These are phyloP conservation scores for Sugiyamaella neomexicana DNA, from an alignment of 1,139 yeast genomes.

Conservation along the genomic window DNA sequence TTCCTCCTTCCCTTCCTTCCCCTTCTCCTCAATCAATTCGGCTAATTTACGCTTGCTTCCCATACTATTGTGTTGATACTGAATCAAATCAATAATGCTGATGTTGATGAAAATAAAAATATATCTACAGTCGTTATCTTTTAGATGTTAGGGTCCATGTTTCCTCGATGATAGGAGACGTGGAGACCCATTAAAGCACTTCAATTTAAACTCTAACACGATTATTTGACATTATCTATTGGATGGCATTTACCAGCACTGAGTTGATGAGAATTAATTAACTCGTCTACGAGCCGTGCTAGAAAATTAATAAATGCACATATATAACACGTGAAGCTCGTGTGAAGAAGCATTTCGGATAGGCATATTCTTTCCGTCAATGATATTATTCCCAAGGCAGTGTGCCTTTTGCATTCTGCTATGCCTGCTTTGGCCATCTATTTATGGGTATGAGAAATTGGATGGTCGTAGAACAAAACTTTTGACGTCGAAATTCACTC, in stretches of 20 bases:
- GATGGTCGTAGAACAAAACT: constrained; percentile 13
- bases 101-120: not conserved
- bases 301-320: not conserved
- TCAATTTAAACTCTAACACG: too few relatives aligned
- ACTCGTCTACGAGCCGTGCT: not conserved
- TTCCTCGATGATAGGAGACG: too few relatives aligned
- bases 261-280: not conserved
- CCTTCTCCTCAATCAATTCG: constrained; percentile 10
- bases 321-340: too few relatives aligned
- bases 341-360: too few relatives aligned
- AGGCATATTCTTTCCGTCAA: not conserved
- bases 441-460: constrained; percentile 21
- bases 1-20: constrained; percentile 4
- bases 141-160: constrained; percentile 14
- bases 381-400: not conserved
- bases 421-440: not conserved
- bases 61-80: not conserved
- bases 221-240: too few relatives aligned
- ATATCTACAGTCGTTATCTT: constrained; percentile 3
- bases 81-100: not conserved
- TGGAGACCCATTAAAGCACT: too few relatives aligned
- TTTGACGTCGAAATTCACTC: constrained; percentile 11
- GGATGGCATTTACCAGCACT: not conserved
- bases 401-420: not conserved
- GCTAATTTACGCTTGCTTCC: constrained; percentile 17